Base-by-base conservation (phyloP, 73 alveolate genomes). In the Symbiodinium pilosum region DNA sequence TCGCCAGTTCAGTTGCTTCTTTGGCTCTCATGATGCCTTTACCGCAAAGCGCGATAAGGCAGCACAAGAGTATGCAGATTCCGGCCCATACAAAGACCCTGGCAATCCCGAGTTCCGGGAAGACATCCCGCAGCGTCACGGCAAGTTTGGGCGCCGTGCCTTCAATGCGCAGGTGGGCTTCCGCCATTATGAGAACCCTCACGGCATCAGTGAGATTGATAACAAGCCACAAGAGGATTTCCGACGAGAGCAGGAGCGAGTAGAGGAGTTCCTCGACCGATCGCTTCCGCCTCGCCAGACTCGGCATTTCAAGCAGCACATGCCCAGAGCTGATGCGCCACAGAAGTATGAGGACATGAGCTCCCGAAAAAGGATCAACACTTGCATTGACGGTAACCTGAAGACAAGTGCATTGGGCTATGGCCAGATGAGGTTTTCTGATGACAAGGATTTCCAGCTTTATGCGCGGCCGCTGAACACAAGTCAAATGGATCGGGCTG, bases 101-200 rank as follows among this genome's bases (percentile, higher is more conserved):
- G 12, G 21, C 81, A 64, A 64, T 64, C 81, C 81, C 9, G 81
- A 64, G 34, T 64, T 64, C 81, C 81, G 81, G 81, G 81, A 64
- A 64, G 81, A 64, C 81, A 64, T 64, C 30, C 81, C 81, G 81
- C 81, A 64, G 81, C 81, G 81, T 28, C 81, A 64, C 81, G 81
- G 81, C 81, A 64, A 64, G 81, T 64, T 64, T n/a, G 81, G 81
- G 20, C 81, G 81, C 81, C 81, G 81, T 28, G 81, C 81, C 38
- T 64, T 64, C 81, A 64, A 64, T 38, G 34, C 81, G 32, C 81
- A 64, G 30, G 81, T 64, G 38, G 81, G 81, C 16, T 64, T 64
- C 81, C 81, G 81, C 38, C 81, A 64, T 64, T 64, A 64, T 28
- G 81, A 64, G 81, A 64, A 64, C 30, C 81, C 81, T 28, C 39